Conservation (phyloP, 2,329 filamentous ascomycete species). For the Fusarium ramigenum region DNA sequence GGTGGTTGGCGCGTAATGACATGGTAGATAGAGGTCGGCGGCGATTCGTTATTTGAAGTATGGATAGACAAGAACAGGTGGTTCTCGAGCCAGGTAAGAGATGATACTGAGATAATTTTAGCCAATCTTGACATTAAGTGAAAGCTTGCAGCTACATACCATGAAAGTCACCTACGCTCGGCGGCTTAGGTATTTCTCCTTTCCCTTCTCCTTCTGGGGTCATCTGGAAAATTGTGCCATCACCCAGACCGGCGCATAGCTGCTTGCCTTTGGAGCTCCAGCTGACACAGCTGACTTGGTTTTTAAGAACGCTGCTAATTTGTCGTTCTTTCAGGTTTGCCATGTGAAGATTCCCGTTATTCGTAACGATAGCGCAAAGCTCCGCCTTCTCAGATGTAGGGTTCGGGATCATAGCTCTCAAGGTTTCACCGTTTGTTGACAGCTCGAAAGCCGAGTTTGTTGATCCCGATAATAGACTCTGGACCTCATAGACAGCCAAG, state of each 20-base stretch:
- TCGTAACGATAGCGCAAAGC: slow-evolving; percentile 82
- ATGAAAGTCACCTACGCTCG: slow-evolving; percentile 72
- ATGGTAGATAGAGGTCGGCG: slow-evolving; percentile 77
- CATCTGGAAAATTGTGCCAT: slow-evolving; percentile 85
- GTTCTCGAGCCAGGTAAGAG: slow-evolving; percentile 89
- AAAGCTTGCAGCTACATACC: slow-evolving; percentile 59
- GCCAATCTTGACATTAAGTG: not conserved
- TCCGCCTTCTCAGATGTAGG: slow-evolving; percentile 77
- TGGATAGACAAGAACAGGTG: slow-evolving; percentile 84
- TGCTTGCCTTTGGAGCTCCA: slow-evolving; percentile 97
- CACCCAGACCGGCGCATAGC: slow-evolving; percentile 82
- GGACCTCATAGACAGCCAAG: slow-evolving; percentile 82
- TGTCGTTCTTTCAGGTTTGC: slow-evolving; percentile 78
- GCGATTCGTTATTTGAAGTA: slow-evolving; percentile 68
- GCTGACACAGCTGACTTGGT: slow-evolving; percentile 81
- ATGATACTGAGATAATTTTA: slow-evolving; percentile 67
- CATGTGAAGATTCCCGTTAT: slow-evolving; percentile 82
- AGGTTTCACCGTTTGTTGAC: slow-evolving; percentile 75
- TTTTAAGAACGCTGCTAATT: slow-evolving; percentile 72
- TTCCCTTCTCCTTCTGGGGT: slow-evolving; percentile 81
- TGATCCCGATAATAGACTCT: slow-evolving; percentile 71
- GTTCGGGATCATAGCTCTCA: slow-evolving; percentile 83
- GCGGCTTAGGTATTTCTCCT: slow-evolving; percentile 80
- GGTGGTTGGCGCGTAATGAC: slow-evolving; percentile 74
- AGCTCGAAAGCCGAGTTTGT: slow-evolving; percentile 78